Percentiles rank a stretch among this genome's conserved stretches.
Evolutionary conservation across 495 filamentous ascomycete species (phyloP).

Genomic region (Penicillium goetzii): DNA sequence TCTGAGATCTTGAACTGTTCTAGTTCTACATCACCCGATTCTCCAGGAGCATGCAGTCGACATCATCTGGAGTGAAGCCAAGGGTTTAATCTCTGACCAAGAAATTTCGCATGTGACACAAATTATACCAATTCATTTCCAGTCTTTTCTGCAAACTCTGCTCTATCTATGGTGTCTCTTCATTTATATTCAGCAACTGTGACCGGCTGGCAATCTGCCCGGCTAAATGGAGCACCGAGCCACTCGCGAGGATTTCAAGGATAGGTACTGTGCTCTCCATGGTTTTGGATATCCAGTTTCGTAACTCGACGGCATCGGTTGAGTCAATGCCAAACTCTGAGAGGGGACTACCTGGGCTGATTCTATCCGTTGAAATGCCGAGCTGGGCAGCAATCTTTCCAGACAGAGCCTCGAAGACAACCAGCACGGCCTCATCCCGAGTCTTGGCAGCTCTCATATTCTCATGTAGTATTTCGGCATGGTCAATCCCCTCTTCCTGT

Average conservation of each 20-base stretch:
- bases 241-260: constrained; percentile 34
- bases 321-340: constrained; percentile 50
- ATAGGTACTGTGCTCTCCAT: constrained; percentile 29
- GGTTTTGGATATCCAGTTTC: constrained; percentile 41
- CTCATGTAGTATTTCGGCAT: constrained; percentile 24
- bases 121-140: neutral
- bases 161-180: neutral
- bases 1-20: neutral
- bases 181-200: neutral
- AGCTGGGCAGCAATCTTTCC: constrained; percentile 34
- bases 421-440: constrained; percentile 32
- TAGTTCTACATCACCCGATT: neutral
- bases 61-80: neutral
- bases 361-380: constrained; percentile 41
- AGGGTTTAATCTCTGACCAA: neutral
- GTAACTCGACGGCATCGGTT: constrained; percentile 50
- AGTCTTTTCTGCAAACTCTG: neutral
- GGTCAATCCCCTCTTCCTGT: constrained; percentile 3
- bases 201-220: constrained; percentile 26
- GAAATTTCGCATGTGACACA: neutral
- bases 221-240: constrained; percentile 28
- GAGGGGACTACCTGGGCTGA: constrained; percentile 37
- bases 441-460: constrained; percentile 24
- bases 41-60: neutral
- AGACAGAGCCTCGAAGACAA: constrained; percentile 29